Percentiles rank a stretch among this genome's conserved stretches.
Conservation (phyloP, 108 stramenopile genomes). For the Conticribra weissflogii region DNA sequence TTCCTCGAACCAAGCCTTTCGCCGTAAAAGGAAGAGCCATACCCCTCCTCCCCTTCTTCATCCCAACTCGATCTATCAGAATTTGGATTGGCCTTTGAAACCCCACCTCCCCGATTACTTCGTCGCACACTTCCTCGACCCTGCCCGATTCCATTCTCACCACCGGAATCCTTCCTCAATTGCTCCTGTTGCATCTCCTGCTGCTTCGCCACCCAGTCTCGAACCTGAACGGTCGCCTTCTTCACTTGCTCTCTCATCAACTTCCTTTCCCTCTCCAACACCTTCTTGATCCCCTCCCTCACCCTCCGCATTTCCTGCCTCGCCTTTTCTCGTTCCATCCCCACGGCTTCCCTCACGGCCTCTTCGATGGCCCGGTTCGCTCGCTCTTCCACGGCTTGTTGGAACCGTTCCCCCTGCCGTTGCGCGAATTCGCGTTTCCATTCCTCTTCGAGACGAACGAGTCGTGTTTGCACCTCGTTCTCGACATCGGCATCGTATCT, state of each 20-base stretch:
- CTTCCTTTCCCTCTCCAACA: conserved; percentile 41
- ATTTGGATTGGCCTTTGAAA: neutral
- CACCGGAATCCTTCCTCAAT: conserved; percentile 31
- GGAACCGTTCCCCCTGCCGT: conserved; percentile 7
- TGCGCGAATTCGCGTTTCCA: neutral
- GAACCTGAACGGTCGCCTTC: conserved; percentile 34
- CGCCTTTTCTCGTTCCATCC: conserved; percentile 15
- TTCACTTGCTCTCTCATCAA: conserved; percentile 49
- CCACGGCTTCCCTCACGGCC: conserved; percentile 26
- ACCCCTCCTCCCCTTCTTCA: neutral
- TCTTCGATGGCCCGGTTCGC: conserved; percentile 4
- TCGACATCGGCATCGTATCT: neutral
- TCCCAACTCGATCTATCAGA: neutral
- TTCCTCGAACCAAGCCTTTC: neutral
- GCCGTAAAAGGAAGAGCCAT: neutral
- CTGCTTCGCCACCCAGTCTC: conserved; percentile 41
- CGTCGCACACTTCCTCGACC: neutral
- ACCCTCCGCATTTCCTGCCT: conserved; percentile 39
- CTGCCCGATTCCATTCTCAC: neutral
- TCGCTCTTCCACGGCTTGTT: conserved; percentile 22
- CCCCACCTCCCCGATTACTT: neutral
- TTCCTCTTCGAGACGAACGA: neutral
- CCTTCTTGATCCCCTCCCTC: conserved; percentile 31
- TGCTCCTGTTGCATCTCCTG: conserved; percentile 42
- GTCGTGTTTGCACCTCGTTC: conserved; percentile 1